phyloP scores from a whole-genome alignment of 495 filamentous ascomycete species.

The Choiromyces venosus region DNA sequence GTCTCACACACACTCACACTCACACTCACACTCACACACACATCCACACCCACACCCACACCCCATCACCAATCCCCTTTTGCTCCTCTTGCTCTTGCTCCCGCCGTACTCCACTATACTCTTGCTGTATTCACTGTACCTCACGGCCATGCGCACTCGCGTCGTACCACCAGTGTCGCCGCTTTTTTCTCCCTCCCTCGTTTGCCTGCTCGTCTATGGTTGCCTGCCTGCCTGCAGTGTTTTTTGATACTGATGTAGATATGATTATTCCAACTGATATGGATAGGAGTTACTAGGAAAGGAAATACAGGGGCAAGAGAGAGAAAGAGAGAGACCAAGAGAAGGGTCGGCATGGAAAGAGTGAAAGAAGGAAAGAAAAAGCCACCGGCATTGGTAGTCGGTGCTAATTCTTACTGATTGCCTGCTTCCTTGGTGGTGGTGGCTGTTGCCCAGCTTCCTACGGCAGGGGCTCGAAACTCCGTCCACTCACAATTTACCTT shows the following conservation, averaged over 20 bases:
- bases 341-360: not conserved
- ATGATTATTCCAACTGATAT: not conserved
- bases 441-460: not conserved
- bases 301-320: not conserved
- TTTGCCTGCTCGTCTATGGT: not conserved
- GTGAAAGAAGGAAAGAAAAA: not conserved
- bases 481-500: slow-evolving; percentile 5
- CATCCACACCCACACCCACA: not conserved
- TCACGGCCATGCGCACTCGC: slow-evolving; percentile 25
- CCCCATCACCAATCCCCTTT: not conserved
- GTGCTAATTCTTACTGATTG: not conserved
- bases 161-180: not conserved
- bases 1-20: not conserved
- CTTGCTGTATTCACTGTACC: not conserved
- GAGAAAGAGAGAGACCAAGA: not conserved
- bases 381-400: not conserved
- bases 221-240: not conserved
- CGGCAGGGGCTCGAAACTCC: not conserved
- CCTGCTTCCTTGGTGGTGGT: not conserved
- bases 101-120: not conserved
- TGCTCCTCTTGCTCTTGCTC: not conserved
- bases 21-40: not conserved
- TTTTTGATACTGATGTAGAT: slow-evolving; percentile 1
- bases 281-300: not conserved
- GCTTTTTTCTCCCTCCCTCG: slow-evolving; percentile 6